Evolutionary conservation across 2,329 filamentous ascomycete species (phyloP).

Genomic region (Triangularia setosa): DNA sequence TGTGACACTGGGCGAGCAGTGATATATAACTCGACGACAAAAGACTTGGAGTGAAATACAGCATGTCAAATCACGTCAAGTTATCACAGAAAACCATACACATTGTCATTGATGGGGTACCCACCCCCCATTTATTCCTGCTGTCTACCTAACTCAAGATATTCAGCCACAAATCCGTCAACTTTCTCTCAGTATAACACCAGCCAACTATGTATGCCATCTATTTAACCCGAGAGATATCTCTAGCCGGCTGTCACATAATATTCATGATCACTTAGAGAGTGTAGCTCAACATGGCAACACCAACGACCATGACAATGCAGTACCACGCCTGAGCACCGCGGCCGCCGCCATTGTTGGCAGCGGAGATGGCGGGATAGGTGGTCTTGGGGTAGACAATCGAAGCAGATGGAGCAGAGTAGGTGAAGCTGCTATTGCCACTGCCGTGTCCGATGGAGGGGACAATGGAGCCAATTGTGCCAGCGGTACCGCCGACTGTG

Average conservation of each 20-base stretch:
- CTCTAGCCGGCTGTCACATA: background rate
- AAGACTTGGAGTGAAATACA: no score
- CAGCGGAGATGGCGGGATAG: background rate
- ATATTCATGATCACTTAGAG: background rate
- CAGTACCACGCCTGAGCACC: constrained; percentile 10
- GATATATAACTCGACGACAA: no score
- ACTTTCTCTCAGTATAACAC: background rate
- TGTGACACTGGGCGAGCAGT: no score
- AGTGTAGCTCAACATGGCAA: background rate
- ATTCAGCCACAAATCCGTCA: background rate
- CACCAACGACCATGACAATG: constrained; percentile 10
- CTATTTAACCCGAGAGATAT: background rate
- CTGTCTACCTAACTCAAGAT: background rate
- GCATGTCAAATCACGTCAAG: background rate
- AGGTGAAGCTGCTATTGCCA: constrained; percentile 13
- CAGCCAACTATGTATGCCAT: background rate
- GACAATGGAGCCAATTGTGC: background rate
- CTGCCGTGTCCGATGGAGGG: background rate
- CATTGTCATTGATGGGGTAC: background rate
- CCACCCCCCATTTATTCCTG: background rate
- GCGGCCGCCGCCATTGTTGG: constrained; percentile 5
- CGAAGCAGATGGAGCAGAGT: constrained; percentile 5
- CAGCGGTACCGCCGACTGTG: background rate
- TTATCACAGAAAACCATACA: background rate
- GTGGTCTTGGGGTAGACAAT: background rate